These are phyloP conservation scores for Stemphylium vesicarium DNA, from an alignment of 2,329 filamentous ascomycete genomes.

Conservation along the genomic window DNA sequence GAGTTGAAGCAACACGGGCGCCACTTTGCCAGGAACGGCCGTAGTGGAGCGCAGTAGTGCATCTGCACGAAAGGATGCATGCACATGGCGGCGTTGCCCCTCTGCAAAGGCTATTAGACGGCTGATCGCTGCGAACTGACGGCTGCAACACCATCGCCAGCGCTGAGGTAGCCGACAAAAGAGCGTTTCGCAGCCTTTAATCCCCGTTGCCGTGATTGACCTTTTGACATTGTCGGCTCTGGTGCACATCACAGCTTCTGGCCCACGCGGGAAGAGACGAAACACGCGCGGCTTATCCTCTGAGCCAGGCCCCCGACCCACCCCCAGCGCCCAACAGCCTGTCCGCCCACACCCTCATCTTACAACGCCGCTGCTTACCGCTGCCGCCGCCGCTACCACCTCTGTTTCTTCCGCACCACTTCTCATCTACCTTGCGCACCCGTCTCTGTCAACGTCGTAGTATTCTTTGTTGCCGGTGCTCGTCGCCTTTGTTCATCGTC, in stretches of 20 bases:
- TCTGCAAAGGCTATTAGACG: not conserved
- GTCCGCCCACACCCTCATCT: conserved; percentile 15
- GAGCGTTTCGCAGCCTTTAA: conserved; percentile 15
- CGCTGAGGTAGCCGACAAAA: not conserved
- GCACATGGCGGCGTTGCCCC: conserved; percentile 1
- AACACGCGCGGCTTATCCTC: conserved; percentile 23
- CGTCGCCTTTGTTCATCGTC: conserved; percentile 14
- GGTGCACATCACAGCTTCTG: conserved; percentile 22
- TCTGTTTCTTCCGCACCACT: conserved; percentile 1
- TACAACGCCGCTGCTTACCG: conserved; percentile 8
- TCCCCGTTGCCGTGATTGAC: not conserved
- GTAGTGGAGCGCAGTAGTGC: not conserved
- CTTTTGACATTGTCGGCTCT: conserved; percentile 7
- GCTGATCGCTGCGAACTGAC: not conserved
- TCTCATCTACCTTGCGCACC: not conserved
- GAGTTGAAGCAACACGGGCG: conserved; percentile 12
- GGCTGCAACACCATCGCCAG: conserved; percentile 10
- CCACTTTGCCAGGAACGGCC: conserved; percentile 19
- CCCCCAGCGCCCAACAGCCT: conserved; percentile 20
- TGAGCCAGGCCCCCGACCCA: conserved; percentile 17
- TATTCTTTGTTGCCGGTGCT: conserved; percentile 1
- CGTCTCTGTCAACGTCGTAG: conserved; percentile 2
- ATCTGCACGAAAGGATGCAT: conserved; percentile 10
- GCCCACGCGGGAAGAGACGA: conserved; percentile 24
- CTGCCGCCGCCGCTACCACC: conserved; percentile 3